Conservation (phyloP, 78 protist species). For the Bodo saltans region DNA sequence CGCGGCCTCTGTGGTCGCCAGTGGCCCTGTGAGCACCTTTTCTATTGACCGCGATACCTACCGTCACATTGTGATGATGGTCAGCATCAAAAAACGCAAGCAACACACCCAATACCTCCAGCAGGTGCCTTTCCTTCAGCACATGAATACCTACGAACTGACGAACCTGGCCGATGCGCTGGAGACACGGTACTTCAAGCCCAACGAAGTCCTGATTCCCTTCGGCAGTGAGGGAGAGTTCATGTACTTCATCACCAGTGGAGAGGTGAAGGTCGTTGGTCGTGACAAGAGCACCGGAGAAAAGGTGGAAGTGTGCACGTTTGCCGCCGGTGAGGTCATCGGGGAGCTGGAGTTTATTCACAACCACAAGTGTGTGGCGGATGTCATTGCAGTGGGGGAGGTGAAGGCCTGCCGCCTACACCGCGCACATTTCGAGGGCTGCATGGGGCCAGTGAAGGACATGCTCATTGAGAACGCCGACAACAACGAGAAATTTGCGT, state of each 20-base stretch:
- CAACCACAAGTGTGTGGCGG: constrained; percentile 24
- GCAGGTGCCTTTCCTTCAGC: neutral
- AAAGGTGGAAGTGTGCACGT: neutral
- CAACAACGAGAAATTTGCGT: neutral
- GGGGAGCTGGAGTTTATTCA: constrained; percentile 20
- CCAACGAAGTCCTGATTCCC: neutral
- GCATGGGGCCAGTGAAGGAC: constrained; percentile 18
- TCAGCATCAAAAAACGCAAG: neutral
- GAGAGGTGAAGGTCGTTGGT: constrained; percentile 11
- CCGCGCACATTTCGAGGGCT: constrained; percentile 1
- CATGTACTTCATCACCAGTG: constrained; percentile 1
- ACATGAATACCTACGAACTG: neutral
- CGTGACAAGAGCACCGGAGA: neutral
- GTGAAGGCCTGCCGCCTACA: constrained; percentile 1
- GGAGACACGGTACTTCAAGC: neutral
- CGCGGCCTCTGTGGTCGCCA: neutral
- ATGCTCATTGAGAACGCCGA: constrained; percentile 1
- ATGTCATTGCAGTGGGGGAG: neutral
- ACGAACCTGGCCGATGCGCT: constrained; percentile 16
- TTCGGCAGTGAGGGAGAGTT: constrained; percentile 16
- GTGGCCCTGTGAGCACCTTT: neutral
- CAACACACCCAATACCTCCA: neutral
- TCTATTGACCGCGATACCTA: neutral
- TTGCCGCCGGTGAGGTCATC: neutral
- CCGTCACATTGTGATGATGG: neutral